Evolutionary conservation across 371 early-diverging fungal species (phyloP).

Genomic region (Mucor sp.): DNA sequence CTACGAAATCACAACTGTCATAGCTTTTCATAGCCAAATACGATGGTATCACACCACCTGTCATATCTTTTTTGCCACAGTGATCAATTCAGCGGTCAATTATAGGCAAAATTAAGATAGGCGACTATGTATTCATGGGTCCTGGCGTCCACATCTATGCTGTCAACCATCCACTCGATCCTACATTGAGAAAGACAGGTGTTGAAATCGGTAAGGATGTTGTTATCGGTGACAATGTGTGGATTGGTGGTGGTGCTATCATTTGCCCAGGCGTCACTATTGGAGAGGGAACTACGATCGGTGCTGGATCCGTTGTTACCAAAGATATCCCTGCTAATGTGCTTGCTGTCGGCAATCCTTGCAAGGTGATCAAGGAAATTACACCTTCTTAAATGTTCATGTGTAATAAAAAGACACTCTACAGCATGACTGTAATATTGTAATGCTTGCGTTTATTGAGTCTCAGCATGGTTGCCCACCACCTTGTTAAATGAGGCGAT

Average conservation of each 20-base stretch:
- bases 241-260: slow-evolving; percentile 74
- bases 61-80: too few relatives aligned
- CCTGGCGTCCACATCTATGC: slow-evolving; percentile 81
- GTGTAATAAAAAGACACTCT: background rate
- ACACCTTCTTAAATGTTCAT: background rate
- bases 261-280: slow-evolving; percentile 85
- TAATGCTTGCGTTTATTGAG: background rate
- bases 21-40: too few relatives aligned
- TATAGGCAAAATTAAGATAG: slow-evolving; percentile 65
- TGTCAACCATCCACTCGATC: slow-evolving; percentile 76
- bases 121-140: slow-evolving; percentile 68
- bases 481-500: background rate
- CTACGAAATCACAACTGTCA: too few relatives aligned
- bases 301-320: slow-evolving; percentile 72
- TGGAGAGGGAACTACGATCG: slow-evolving; percentile 68
- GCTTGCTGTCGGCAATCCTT: slow-evolving; percentile 86
- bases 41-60: too few relatives aligned
- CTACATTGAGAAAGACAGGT: slow-evolving; percentile 32
- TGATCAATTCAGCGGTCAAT: too few relatives aligned
- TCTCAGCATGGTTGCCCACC: background rate
- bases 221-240: slow-evolving; percentile 68
- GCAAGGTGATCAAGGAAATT: slow-evolving; percentile 54
- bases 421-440: too few relatives aligned
- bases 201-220: slow-evolving; percentile 29
- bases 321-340: slow-evolving; percentile 75